phyloP scores from a whole-genome alignment of 2,329 filamentous ascomycete genomes.

The Colletotrichum plurivorum region DNA sequence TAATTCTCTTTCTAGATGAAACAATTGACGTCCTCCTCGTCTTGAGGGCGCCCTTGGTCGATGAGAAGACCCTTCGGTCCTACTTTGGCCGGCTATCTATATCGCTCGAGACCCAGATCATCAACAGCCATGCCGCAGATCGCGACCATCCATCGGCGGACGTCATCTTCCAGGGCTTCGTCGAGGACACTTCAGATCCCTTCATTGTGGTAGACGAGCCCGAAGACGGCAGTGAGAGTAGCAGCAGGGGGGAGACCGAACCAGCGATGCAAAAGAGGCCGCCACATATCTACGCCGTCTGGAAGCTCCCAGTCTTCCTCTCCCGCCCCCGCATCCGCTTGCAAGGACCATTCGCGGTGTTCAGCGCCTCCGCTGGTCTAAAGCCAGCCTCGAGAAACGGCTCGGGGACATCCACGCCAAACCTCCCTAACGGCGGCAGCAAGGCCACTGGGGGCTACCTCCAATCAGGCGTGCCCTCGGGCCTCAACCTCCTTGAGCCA shows the following conservation, averaged over 20 bases:
- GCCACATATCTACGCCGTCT: slow-evolving; percentile 67
- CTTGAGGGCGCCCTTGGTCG: slow-evolving; percentile 73
- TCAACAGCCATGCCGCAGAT: slow-evolving; percentile 68
- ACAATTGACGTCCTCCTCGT: slow-evolving; percentile 78
- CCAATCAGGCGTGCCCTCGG: slow-evolving; percentile 76
- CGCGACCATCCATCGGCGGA: slow-evolving; percentile 67
- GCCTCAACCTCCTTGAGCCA: slow-evolving; percentile 83
- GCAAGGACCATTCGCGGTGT: slow-evolving; percentile 76
- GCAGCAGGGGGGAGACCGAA: slow-evolving; percentile 42
- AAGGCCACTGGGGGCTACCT: slow-evolving; percentile 73
- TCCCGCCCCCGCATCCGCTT: slow-evolving; percentile 74
- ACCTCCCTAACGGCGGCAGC: slow-evolving; percentile 36
- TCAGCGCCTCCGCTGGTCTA: slow-evolving; percentile 73
- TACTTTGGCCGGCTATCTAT: slow-evolving; percentile 75
- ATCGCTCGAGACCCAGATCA: slow-evolving; percentile 75
- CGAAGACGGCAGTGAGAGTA: slow-evolving; percentile 46
- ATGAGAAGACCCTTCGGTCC: slow-evolving; percentile 69
- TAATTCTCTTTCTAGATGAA: slow-evolving; percentile 72
- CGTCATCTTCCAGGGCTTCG: slow-evolving; percentile 69
- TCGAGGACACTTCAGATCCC: slow-evolving; percentile 65
- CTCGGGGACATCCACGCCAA: slow-evolving; percentile 39
- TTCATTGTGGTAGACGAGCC: slow-evolving; percentile 63
- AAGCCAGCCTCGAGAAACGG: slow-evolving; percentile 64
- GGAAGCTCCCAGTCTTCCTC: slow-evolving; percentile 73
- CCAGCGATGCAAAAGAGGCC: slow-evolving; percentile 42